phyloP scores from a whole-genome alignment of 257 asterid genomes.

The Nicotiana sylvestris region DNA sequence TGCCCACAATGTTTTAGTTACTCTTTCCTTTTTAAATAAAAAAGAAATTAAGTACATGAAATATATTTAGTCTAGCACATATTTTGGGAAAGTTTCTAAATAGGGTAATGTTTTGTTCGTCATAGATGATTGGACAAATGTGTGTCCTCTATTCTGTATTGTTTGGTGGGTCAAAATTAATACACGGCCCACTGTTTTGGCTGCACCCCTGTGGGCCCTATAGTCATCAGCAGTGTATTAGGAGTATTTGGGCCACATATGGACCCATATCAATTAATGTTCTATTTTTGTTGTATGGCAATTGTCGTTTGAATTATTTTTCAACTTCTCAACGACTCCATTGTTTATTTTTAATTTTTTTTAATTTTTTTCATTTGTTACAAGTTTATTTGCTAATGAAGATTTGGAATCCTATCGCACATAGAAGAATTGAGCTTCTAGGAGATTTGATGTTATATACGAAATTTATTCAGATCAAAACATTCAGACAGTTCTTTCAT shows the following conservation, averaged over 20 bases:
- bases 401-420: neutral
- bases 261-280: neutral
- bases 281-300: neutral
- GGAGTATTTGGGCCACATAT: neutral
- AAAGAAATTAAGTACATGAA: neutral
- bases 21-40: neutral
- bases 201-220: neutral
- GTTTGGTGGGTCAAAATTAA: conserved; percentile 1
- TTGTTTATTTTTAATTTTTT: too few relatives aligned
- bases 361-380: neutral
- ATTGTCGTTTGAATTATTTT: neutral
- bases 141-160: neutral
- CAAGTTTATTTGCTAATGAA: neutral
- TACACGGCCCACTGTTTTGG: neutral
- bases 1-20: neutral
- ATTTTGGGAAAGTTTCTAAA: conserved; percentile 7
- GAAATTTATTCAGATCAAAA: too few relatives aligned
- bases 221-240: neutral
- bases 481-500: too few relatives aligned
- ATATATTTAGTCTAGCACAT: neutral
- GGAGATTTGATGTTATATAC: neutral
- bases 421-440: neutral
- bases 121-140: neutral
- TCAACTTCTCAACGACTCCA: neutral
- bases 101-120: neutral